Base-by-base conservation (phyloP, 208 protist species). In the Porcisia deanei region DNA sequence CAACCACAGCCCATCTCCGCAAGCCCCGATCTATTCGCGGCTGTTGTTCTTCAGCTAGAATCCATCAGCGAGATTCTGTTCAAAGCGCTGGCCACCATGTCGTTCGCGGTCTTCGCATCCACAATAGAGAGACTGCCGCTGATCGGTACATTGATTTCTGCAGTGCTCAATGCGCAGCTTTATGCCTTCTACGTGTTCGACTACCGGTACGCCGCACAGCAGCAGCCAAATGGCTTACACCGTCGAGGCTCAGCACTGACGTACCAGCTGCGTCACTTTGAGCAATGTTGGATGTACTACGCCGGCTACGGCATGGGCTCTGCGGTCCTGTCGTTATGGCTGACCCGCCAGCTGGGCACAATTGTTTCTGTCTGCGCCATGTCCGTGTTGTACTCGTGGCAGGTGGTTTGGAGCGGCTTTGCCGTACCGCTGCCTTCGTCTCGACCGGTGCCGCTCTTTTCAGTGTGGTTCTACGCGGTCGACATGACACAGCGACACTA, bases 151-250 rank as follows among this genome's bases (percentile, higher is more conserved):
- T 73, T 59, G 58, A 57, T 82, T 18, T 82, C 73, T 16, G 73
- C 86, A 34, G 64, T 88, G 25, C 79, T 94, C 66, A 91, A 91
- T 43, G 80, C 83, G 14, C 85, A 88, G 67, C 82, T 94, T 37
- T 92, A 94, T 71, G 77, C 80, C 53, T 91, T 94, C 63, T 94
- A 92, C 63, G 87, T 92, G 9, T 94, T 92, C 65, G 87, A 92
- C 71, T 94, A 92, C 77, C 82, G 88, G 66, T 87, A 90, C 77
- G 81, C 75, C 20, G 72, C 63, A 25, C 79, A 82, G 63, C 77
- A 81, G 71, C 78, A 77, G 54, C 78, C 78, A 18, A 47, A 66
- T 60, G 53, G 49, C 7, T n/a, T 71, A 6, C 67, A 71, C 59
- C 60, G 47, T 7, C 78, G 78, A 12, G 66, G 74, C 25, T 81